Conservation (phyloP, 495 filamentous ascomycete genomes). For the Xylaria nigripes region DNA sequence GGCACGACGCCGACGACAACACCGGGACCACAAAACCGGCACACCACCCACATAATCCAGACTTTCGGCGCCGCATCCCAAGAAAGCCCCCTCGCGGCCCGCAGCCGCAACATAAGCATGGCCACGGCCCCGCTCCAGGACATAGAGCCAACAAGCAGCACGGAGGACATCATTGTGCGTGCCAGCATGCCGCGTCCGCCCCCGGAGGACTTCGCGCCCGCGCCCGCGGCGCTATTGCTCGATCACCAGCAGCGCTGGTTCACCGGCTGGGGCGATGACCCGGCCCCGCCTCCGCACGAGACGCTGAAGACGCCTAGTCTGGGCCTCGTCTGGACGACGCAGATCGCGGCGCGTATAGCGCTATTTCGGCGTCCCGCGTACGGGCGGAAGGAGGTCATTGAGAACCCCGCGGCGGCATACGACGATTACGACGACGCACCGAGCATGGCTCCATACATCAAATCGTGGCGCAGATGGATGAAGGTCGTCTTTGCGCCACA, state of each 20-base stretch:
- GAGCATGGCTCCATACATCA: constrained; percentile 19
- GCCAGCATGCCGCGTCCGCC: constrained; percentile 25
- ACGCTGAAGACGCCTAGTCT: constrained; percentile 74
- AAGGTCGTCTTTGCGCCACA: constrained; percentile 76
- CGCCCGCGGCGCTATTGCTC: constrained; percentile 53
- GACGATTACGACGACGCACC: constrained; percentile 25
- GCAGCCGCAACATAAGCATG: constrained; percentile 14
- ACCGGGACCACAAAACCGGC: neutral
- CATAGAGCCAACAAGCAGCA: constrained; percentile 17
- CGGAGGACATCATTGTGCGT: constrained; percentile 20
- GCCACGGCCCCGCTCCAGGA: neutral
- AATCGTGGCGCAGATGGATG: constrained; percentile 55
- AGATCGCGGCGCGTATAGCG: constrained; percentile 73
- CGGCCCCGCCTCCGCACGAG: constrained; percentile 13
- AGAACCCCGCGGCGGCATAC: neutral
- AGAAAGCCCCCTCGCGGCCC: constrained; percentile 33
- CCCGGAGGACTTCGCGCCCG: constrained; percentile 16
- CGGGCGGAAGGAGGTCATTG: constrained; percentile 30
- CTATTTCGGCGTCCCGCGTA: constrained; percentile 55
- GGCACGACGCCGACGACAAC: neutral
- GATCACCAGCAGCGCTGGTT: constrained; percentile 90
- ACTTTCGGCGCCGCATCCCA: constrained; percentile 22
- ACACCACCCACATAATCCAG: neutral
- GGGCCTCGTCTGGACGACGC: constrained; percentile 84
- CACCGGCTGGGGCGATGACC: constrained; percentile 80